A percentile compares a stretch with the other conserved stretches of the same genome.
phyloP scores from a whole-genome alignment of 371 early-diverging fungal species.

The Choanephora cucurbitarum region DNA sequence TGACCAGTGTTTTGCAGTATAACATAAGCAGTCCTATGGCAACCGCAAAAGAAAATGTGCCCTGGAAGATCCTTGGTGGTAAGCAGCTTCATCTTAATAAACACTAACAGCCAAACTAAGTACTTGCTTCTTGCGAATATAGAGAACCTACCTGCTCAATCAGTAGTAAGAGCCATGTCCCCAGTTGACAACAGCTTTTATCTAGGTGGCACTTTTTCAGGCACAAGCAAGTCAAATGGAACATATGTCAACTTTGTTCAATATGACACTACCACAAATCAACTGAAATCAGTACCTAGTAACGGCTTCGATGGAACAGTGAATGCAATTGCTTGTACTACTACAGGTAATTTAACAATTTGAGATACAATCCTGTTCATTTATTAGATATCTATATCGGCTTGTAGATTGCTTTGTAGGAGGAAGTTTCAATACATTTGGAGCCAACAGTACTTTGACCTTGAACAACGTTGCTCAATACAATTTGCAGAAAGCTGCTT shows the following conservation, averaged over 20 bases:
- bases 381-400: neutral
- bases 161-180: constrained; percentile 42
- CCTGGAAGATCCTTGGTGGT: constrained; percentile 32
- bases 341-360: constrained; percentile 14
- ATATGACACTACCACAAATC: constrained; percentile 18
- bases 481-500: constrained; percentile 14
- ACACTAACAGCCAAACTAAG: neutral
- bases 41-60: constrained; percentile 4
- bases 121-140: no score
- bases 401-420: constrained; percentile 35
- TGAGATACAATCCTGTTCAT: neutral
- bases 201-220: constrained; percentile 40
- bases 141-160: constrained; percentile 46
- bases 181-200: constrained; percentile 30
- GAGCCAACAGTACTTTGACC: neutral
- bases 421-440: constrained; percentile 30
- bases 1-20: constrained; percentile 40
- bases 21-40: constrained; percentile 14
- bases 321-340: constrained; percentile 7
- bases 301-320: constrained; percentile 35
- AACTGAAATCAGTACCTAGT: constrained; percentile 18
- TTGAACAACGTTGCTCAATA: constrained; percentile 28
- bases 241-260: constrained; percentile 36
- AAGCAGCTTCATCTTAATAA: neutral
- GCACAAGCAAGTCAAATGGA: constrained; percentile 13